phyloP scores from a whole-genome alignment of 345 rosid species.

The Trapa bicornis region DNA sequence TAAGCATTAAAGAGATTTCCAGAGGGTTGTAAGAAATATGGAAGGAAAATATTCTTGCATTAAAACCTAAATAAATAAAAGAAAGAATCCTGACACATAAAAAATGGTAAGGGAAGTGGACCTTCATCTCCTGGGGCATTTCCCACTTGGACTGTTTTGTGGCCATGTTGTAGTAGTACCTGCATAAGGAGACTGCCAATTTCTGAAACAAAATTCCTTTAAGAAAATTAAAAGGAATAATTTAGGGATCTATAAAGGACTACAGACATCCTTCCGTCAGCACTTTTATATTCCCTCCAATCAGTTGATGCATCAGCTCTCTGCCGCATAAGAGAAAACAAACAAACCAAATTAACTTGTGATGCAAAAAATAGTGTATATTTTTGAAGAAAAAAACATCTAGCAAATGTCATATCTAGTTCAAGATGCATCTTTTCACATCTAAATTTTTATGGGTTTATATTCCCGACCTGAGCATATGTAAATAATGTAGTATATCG shows the following conservation, averaged over 20 bases:
- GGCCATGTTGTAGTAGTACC: conserved; percentile 78
- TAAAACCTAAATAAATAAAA: neutral
- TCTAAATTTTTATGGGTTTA: neutral
- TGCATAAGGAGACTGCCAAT: conserved; percentile 13
- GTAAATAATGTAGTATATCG: neutral
- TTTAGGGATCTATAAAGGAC: conserved; percentile 6
- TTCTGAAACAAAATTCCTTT: neutral
- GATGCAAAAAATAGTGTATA: neutral
- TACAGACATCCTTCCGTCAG: conserved; percentile 84
- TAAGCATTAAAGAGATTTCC: conserved; percentile 6
- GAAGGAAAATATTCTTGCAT: conserved; percentile 2
- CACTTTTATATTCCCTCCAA: conserved; percentile 90
- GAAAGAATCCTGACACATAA: neutral
- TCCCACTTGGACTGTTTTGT: conserved; percentile 87
- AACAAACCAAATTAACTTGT: neutral
- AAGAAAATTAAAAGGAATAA: neutral
- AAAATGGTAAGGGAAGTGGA: conserved; percentile 8
- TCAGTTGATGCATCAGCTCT: conserved; percentile 85
- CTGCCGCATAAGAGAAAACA: conserved; percentile 32
- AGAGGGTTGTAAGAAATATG: conserved; percentile 6
- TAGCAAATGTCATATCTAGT: neutral
- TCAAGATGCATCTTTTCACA: neutral
- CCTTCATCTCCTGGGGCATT: conserved; percentile 89
- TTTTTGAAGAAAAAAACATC: neutral
- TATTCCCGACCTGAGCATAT: neutral